Evolutionary conservation across 192 early-diverging fungal species (phyloP).

Genomic region (Diversispora eburnea): DNA sequence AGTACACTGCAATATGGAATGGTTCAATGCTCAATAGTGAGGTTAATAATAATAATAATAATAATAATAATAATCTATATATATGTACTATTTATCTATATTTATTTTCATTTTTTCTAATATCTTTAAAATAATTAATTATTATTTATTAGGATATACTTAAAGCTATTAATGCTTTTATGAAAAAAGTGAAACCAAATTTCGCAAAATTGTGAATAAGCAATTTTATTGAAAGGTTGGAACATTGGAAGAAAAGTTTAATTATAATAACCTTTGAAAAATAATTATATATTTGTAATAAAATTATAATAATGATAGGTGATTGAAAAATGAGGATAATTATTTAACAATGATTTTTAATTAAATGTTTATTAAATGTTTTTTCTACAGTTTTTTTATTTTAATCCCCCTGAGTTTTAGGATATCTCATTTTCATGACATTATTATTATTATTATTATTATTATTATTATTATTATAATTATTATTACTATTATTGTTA

Average conservation of each 20-base stretch:
- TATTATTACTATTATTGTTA: no score
- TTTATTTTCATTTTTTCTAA: background rate
- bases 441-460: no score
- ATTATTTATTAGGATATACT: slow-evolving; percentile 10
- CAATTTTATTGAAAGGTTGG: background rate
- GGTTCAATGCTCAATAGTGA: slow-evolving; percentile 72
- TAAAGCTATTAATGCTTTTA: slow-evolving; percentile 2
- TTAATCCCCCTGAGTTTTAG: no score
- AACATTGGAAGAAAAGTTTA: background rate
- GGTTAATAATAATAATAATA: slow-evolving; percentile 34
- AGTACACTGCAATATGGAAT: slow-evolving; percentile 90
- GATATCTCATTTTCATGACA: no score
- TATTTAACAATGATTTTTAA: no score
- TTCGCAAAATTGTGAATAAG: slow-evolving; percentile 21
- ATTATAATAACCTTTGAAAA: background rate
- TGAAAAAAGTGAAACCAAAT: slow-evolving; percentile 20
- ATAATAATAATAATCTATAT: background rate
- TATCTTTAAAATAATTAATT: background rate
- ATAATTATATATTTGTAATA: background rate
- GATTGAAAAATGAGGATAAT: no score
- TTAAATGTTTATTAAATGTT: no score
- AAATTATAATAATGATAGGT: no score
- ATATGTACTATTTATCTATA: background rate
- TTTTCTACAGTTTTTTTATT: no score
- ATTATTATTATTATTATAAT: no score